Percentiles rank a stretch among this genome's conserved stretches.
phyloP scores from a whole-genome alignment of 1,284 basidiomycete species.

The Tremellales sp. region DNA sequence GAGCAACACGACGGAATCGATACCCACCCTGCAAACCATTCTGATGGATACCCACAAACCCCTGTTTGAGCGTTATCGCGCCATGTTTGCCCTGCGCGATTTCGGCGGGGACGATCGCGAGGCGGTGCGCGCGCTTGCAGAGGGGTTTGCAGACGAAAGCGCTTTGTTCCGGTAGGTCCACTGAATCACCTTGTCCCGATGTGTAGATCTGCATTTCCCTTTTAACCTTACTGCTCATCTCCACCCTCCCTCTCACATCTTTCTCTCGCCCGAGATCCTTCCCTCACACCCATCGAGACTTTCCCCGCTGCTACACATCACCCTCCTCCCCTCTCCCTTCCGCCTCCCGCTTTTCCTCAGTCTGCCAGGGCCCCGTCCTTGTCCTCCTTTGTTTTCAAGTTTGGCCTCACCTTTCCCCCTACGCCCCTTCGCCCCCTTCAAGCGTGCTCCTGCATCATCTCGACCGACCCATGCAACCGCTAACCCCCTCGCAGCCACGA shows the following conservation, averaged over 20 bases:
- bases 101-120: slow-evolving; percentile 60
- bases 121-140: slow-evolving; percentile 86
- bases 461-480: too few relatives aligned
- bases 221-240: too few relatives aligned
- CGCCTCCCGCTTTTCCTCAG: not conserved
- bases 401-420: not conserved
- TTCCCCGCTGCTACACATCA: not conserved
- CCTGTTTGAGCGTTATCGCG: slow-evolving; percentile 91
- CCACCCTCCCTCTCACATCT: too few relatives aligned
- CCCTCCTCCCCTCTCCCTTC: not conserved
- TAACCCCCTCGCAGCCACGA: slow-evolving; percentile 87
- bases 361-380: not conserved
- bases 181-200: too few relatives aligned
- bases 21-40: slow-evolving; percentile 57
- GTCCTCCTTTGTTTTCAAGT: not conserved
- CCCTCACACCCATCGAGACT: not conserved
- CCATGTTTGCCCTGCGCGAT: slow-evolving; percentile 96
- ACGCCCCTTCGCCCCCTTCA: too few relatives aligned
- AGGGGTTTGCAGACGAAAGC: slow-evolving; percentile 79
- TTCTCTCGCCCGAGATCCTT: too few relatives aligned
- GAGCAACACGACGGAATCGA: slow-evolving; percentile 24
- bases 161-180: slow-evolving; percentile 81
- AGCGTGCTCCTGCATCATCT: too few relatives aligned
- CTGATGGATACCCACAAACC: slow-evolving; percentile 68
- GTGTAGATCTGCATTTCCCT: not conserved